Evolutionary conservation across 768 basidiomycete genomes (phyloP).

Genomic region (Panus rudis): DNA sequence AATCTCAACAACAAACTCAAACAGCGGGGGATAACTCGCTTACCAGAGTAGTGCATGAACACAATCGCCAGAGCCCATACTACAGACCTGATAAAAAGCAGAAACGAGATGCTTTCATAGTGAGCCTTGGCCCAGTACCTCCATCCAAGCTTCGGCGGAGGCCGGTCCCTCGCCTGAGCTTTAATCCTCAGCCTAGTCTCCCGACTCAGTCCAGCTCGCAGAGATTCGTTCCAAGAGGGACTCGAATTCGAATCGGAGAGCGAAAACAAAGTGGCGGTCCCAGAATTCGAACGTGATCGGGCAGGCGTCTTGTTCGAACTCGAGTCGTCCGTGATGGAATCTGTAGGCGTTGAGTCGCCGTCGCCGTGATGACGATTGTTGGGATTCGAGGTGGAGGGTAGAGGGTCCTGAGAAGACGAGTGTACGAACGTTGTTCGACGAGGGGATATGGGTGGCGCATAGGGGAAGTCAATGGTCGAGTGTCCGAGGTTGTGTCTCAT

Average conservation of each 20-base stretch:
- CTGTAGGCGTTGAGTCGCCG: not conserved
- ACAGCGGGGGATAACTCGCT: not conserved
- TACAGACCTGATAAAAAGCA: slow-evolving; percentile 16
- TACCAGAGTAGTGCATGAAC: slow-evolving; percentile 25
- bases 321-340: slow-evolving; percentile 7
- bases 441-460: too few species aligned
- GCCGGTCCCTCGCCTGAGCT: slow-evolving; percentile 19
- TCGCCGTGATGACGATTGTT: too few species aligned
- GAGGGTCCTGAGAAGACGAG: too few species aligned
- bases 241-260: too few species aligned
- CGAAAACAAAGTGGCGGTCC: slow-evolving; percentile 15
- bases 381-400: too few species aligned
- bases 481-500: too few species aligned
- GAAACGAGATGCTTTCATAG: slow-evolving; percentile 13
- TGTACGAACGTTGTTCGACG: too few species aligned
- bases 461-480: too few species aligned
- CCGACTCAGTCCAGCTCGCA: slow-evolving; percentile 20
- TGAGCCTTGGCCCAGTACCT: slow-evolving; percentile 16
- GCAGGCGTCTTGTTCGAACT: slow-evolving; percentile 9
- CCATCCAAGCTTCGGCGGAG: slow-evolving; percentile 19
- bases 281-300: slow-evolving; percentile 11
- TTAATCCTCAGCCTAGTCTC: slow-evolving; percentile 21
- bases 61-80: slow-evolving; percentile 22
- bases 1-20: not conserved
- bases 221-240: slow-evolving; percentile 18